phyloP scores from a whole-genome alignment of 306 rosid species.

The Pyrus pyrifolia region DNA sequence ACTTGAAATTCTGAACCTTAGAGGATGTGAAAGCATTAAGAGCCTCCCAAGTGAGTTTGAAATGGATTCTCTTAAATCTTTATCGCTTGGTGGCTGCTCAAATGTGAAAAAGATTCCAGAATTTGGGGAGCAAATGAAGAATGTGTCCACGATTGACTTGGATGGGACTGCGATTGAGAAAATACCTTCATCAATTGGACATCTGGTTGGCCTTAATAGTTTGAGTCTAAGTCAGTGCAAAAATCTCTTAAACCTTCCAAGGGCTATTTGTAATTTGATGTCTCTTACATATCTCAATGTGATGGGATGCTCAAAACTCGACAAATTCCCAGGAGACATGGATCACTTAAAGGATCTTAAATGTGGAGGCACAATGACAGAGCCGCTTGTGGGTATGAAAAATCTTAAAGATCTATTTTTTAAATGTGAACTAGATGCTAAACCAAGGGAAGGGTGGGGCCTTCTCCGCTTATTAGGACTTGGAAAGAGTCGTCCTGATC shows the following conservation, averaged over 20 bases:
- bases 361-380: background rate
- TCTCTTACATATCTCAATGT: background rate
- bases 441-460: background rate
- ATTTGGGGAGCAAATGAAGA: no score
- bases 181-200: no score
- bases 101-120: no score
- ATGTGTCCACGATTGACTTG: no score
- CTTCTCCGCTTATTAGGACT: no score
- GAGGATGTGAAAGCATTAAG: background rate
- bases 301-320: background rate
- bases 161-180: no score
- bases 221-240: no score
- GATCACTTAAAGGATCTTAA: background rate
- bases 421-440: background rate
- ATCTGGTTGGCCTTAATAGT: no score
- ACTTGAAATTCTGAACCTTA: rapidly evolving
- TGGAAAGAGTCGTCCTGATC: background rate
- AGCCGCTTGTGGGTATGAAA: background rate
- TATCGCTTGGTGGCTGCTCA: background rate
- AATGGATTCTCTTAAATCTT: constrained; percentile 1
- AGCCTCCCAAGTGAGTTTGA: background rate
- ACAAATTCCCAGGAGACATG: background rate
- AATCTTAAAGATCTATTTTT: rapidly evolving
- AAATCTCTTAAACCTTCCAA: background rate
- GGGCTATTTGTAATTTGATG: background rate